Evolutionary conservation across 2,329 filamentous ascomycete species (phyloP), one percentile per base, ranked within the genome.

Genomic region (Penicillium vulpinum): DNA sequence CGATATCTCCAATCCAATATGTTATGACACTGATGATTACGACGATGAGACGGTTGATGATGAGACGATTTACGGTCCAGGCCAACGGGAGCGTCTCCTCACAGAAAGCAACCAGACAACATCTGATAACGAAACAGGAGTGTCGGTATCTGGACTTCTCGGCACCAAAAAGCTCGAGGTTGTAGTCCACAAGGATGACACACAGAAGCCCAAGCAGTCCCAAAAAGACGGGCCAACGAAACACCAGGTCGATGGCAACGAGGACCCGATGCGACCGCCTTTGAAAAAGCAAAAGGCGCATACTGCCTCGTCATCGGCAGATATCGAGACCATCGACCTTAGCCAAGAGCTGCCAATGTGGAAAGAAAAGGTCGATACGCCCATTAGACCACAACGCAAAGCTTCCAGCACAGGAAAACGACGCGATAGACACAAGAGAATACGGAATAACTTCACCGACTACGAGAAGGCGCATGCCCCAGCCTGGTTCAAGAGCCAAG

Each of bases 391-490:
- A 4, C 21, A 15, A 28, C 36, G 24, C 11, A 7, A 9, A 18
- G 40, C 18, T 26, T 41, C 47, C 4, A n/a, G 18, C 5, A 15
- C n/a, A 31, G 35, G 35, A 21, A 41, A 29, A n/a, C 26, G 13
- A 39, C 33, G 8, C 13, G 31, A 26, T 24, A 29, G 28, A 18
- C 10, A 28, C 4, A 45, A 40, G 16, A 40, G 54, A 35, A 31
- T 22, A 13, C 40, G 54, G 4, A 52, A 52, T 4, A 56, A 52
- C 40, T 56, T 56, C 41, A 56, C 54, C 7, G 40, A 52, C 5
- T 51, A 52, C 9, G 54, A 56, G 31, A 52, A 22, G 10, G 21
- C 52, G 6, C 40, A 52, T 4, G 54, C 35, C 3, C 54, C 54
- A 22, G 33, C 21, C 9, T 56, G 54, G 54, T 40, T 56, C 33